Evolutionary conservation across 495 filamentous ascomycete genomes (phyloP), one percentile per base, ranked within the genome.

Genomic region (Podospora conica): DNA sequence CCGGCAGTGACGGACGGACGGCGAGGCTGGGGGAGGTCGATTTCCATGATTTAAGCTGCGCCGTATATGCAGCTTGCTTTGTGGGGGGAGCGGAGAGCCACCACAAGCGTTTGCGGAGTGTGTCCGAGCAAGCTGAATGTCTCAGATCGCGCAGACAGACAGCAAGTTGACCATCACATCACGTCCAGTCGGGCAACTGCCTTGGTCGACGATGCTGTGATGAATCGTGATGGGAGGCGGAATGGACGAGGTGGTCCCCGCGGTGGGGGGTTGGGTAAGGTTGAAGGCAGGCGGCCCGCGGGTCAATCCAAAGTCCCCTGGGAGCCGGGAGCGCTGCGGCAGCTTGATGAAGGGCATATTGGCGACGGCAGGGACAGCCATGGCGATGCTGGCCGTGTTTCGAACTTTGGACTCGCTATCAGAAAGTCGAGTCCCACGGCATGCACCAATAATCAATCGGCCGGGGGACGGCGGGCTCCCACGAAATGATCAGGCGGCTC

Each of bases 261-360:
- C 48, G 59, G 48, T 56, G 22, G 55, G 66, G 56, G 71, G 69
- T 60, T 63, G 65, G 62, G 53, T n/a, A n/a, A n/a, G n/a, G n/a
- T n/a, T n/a, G 57, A 18, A 55, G 66, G 48, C 33, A 65, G 67
- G 58, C 64, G 69, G 61, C 61, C 55, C 27, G 64, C 66, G 66
- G 65, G 28, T 68, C 60, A 66, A 69, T 65, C 59, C 24, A 57
- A 60, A 23, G 15, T 58, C 23, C 59, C 57, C 64, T 55, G 29
- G 29, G 64, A 18, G 55, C 21, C 18, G 40, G 29, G 40, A 48
- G 40, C 40, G 15, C 64, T 65, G 67, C 63, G 25, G 58, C 68
- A 68, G 55, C 62, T 71, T 66, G 71, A 71, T 68, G 71, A 71
- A 69, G 62, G 61, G 25, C 55, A 69, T 62, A 68, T 68, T 68